Evolutionary conservation across 345 rosid genomes (phyloP), one percentile per base, ranked within the genome.

Genomic region (Physaria fendleri): DNA sequence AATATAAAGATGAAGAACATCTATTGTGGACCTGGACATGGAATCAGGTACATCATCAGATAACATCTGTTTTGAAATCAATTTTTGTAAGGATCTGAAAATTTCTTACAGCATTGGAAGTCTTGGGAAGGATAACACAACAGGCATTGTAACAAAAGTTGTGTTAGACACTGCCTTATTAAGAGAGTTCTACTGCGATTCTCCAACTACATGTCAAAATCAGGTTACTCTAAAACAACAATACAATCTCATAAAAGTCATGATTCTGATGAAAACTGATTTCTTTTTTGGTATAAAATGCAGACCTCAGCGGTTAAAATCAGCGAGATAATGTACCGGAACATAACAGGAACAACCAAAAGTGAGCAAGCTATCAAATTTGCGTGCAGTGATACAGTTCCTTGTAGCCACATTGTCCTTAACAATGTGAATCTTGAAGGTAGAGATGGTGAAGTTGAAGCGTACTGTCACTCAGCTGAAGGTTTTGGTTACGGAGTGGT

Each of bases 21-120:
- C 12, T 87, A 68, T 27, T 90, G 97, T 72, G 99, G 99, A 53
- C 97, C 99, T 15, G 97, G 99, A 33, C 99, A 93, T 78, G 99
- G 97, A 53, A 71, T 90, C 74, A 93, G 96, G 99, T 90, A 71
- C 8, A 20, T 29, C 11, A 43, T 52, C 4, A 42, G 21, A 9
- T 29, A 15, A n/a, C 4, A 39, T 28, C 22, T 28, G 4, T 27
- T 41, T 38, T 30, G 13, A 2, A 55, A 10, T 15, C 10, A 29
- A n/a, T 30, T 18, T 20, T 35, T n/a, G n/a, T n/a, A n/a, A 16
- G 4, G 17, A 61, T 57, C 10, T 29, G 7, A 10, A 4, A 45
- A 21, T 8, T 2, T 62, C 17, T 63, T 55, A 30, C 44, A 93
- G 99, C 68, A 89, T 89, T 53, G 99, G 99, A 66, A 93, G 97